Evolutionary conservation across 306 rosid genomes (phyloP), one percentile per base, ranked within the genome.

Genomic region (Inga leiocalycina): DNA sequence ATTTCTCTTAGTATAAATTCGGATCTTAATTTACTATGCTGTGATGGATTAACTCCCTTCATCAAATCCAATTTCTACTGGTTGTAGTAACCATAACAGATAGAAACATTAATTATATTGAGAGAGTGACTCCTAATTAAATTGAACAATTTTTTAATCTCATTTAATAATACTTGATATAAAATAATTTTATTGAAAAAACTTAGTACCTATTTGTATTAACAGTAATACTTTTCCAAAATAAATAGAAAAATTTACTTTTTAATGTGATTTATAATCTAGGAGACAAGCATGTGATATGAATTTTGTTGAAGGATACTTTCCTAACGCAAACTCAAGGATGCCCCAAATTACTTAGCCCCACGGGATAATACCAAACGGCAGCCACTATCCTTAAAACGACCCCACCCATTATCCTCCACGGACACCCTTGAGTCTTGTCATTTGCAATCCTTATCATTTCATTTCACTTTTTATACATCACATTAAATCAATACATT

Each of bases 321-420:
- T n/a, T n/a, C n/a, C n/a, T n/a, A n/a, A n/a, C n/a, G n/a, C n/a
- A n/a, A n/a, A n/a, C n/a, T n/a, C n/a, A n/a, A n/a, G n/a, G n/a
- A n/a, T n/a, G n/a, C n/a, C n/a, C n/a, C n/a, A n/a, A n/a, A n/a
- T 0, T 70, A 68, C 72, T 61, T 11, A 10, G 22, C 82, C 86
- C 39, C 45, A 52, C 71, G 17, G 11, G 73, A 2, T 22, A 20
- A 41, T n/a, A 82, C 79, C 59, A 86, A 87, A 81, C 87, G 87
- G 81, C 87, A 84, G 59, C 30, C 75, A 37, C 43, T 76, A 73
- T 71, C 83, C 59, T 1, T 77, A 45, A 84, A 81, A 84, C 84
- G 84, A 84, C 84, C 84, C 90, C 79, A 78, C 77, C 30, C 45
- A 83, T 80, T 79, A 81, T 84, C 89, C 83, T 73, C 37, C 56